phyloP scores from a whole-genome alignment of 2,329 filamentous ascomycete species.

The Rutstroemia sp. region DNA sequence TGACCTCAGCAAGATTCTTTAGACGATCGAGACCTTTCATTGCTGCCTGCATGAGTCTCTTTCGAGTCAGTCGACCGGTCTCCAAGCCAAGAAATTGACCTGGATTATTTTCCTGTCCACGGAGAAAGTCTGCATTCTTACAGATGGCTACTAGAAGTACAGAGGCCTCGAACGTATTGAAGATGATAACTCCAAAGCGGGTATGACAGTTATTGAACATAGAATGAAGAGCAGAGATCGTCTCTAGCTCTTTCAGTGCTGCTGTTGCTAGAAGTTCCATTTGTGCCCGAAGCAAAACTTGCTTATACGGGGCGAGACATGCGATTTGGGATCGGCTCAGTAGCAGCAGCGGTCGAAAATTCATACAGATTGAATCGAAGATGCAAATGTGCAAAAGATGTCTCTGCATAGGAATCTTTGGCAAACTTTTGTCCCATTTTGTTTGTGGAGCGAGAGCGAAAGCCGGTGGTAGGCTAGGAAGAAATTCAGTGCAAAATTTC shows the following conservation, averaged over 20 bases:
- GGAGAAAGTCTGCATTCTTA: neutral
- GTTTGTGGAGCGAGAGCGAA: neutral
- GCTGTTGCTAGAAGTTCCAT: neutral
- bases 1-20: neutral
- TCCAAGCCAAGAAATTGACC: neutral
- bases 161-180: neutral
- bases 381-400: neutral
- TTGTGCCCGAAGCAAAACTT: neutral
- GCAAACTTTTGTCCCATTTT: neutral
- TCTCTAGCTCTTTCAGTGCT: neutral
- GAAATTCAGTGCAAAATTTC: neutral
- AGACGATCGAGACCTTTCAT: neutral
- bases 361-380: neutral
- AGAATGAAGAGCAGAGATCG: neutral
- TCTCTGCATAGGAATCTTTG: slow-evolving; percentile 1
- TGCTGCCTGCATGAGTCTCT: neutral
- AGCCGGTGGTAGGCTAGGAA: neutral
- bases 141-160: neutral
- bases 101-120: neutral
- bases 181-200: neutral
- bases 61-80: neutral
- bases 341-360: neutral
- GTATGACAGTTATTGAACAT: neutral
- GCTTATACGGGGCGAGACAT: neutral
- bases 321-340: neutral